Evolutionary conservation across 1,284 basidiomycete genomes (phyloP).

Genomic region (Ganoderma lucidum): DNA sequence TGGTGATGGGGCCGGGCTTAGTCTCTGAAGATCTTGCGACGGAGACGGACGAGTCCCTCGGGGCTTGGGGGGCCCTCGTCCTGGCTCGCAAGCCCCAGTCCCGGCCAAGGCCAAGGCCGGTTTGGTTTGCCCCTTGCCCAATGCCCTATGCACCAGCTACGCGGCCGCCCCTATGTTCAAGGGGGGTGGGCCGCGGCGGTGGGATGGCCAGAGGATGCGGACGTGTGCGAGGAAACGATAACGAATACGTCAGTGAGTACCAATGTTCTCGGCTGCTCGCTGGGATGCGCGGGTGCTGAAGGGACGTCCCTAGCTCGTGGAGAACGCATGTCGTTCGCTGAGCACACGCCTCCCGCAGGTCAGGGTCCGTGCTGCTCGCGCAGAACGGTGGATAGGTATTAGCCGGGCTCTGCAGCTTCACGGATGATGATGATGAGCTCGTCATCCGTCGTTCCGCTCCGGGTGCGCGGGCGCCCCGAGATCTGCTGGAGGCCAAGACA

Average conservation of each 20-base stretch:
- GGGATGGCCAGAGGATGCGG: background rate
- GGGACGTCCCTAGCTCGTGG: slow-evolving; percentile 14
- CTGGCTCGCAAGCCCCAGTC: background rate
- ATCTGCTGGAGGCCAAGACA: background rate
- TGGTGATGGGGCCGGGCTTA: slow-evolving; percentile 23
- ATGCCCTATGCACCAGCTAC: background rate
- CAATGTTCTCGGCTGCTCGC: background rate
- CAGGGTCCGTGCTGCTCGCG: background rate
- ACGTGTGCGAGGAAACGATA: background rate
- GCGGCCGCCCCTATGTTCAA: background rate
- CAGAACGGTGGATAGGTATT: no score
- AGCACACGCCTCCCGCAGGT: background rate
- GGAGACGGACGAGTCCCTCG: background rate
- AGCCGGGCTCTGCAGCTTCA: background rate
- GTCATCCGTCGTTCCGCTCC: background rate
- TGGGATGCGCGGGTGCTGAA: slow-evolving; percentile 6
- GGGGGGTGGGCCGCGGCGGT: no score
- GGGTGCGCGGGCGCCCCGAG: background rate
- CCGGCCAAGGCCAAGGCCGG: background rate
- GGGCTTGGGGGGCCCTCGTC: background rate
- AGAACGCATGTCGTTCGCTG: slow-evolving; percentile 6
- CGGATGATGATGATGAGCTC: background rate
- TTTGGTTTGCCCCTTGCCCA: background rate
- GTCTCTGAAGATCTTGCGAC: slow-evolving; percentile 23
- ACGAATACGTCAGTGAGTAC: background rate